Evolutionary conservation across 768 basidiomycete genomes (phyloP).

Genomic region (Podaxis sp.): DNA sequence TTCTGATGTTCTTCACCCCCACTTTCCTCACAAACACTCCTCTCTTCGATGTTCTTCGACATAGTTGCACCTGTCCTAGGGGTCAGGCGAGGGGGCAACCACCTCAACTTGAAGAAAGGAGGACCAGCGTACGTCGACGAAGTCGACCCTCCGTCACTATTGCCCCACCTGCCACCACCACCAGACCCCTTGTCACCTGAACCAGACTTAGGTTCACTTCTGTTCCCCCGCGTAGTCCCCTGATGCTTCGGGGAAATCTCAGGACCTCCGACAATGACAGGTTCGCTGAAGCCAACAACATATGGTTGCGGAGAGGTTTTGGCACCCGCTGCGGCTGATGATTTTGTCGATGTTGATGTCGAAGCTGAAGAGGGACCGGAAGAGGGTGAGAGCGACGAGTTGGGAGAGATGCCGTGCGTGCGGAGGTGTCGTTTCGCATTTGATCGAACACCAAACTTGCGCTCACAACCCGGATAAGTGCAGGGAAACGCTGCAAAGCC

Average conservation of each 20-base stretch:
- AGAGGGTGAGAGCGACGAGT: background rate
- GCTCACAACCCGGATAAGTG: slow-evolving; percentile 57
- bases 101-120: slow-evolving; percentile 34
- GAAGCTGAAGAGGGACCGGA: background rate
- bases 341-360: background rate
- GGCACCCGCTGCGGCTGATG: slow-evolving; percentile 2
- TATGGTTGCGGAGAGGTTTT: slow-evolving; percentile 23
- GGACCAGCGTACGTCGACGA: background rate
- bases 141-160: background rate
- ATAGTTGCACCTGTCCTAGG: slow-evolving; percentile 26
- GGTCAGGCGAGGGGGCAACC: slow-evolving; percentile 42
- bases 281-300: slow-evolving; percentile 38
- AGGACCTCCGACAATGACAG: slow-evolving; percentile 26
- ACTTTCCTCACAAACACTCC: slow-evolving; percentile 11
- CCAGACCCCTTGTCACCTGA: background rate
- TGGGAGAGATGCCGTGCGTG: slow-evolving; percentile 58
- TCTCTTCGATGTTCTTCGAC: slow-evolving; percentile 21
- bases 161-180: background rate
- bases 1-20: background rate
- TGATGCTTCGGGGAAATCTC: background rate
- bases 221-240: background rate
- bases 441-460: slow-evolving; percentile 75
- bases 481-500: slow-evolving; percentile 46
- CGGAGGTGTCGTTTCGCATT: slow-evolving; percentile 81
- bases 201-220: background rate